These are phyloP conservation scores for Sextonia rubra DNA, from an alignment of 164 flowering plant genomes.

Conservation along the genomic window DNA sequence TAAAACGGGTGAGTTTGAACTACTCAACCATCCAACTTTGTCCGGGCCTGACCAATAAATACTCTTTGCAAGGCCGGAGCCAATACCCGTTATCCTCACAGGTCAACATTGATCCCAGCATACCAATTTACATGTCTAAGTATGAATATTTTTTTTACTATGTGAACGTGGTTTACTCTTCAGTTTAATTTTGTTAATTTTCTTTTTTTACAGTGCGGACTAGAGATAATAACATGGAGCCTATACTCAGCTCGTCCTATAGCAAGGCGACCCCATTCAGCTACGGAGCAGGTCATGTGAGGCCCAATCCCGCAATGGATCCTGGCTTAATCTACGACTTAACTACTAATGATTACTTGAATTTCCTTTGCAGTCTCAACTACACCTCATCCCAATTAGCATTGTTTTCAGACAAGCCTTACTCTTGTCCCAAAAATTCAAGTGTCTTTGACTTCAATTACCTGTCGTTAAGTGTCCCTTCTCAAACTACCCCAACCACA, in stretches of 20 bases:
- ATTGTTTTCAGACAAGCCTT: constrained; percentile 16
- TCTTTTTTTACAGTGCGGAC: constrained; percentile 36
- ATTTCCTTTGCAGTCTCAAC: constrained; percentile 27
- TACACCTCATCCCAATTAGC: constrained; percentile 24
- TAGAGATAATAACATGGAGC: constrained; percentile 25
- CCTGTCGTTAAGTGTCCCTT: constrained; percentile 20
- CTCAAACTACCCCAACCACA: constrained; percentile 1
- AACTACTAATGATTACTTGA: constrained; percentile 13
- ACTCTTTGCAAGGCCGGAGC: no score
- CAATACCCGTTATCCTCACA: no score
- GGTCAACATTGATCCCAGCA: no score
- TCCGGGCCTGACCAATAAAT: no score
- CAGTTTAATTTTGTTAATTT: no score
- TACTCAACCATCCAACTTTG: no score
- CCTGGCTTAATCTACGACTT: constrained; percentile 62
- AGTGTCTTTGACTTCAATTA: constrained; percentile 22
- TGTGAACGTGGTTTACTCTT: no score
- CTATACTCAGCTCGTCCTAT: constrained; percentile 24
- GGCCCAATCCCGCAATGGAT: constrained; percentile 52
- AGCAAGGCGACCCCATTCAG: constrained; percentile 42
- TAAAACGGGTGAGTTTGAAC: no score
- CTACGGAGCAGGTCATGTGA: constrained; percentile 59
- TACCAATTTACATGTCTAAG: no score
- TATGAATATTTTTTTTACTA: no score
- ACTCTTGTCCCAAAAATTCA: constrained; percentile 7